Conservation (phyloP, 305 asterid genomes). For the Withania somnifera region DNA sequence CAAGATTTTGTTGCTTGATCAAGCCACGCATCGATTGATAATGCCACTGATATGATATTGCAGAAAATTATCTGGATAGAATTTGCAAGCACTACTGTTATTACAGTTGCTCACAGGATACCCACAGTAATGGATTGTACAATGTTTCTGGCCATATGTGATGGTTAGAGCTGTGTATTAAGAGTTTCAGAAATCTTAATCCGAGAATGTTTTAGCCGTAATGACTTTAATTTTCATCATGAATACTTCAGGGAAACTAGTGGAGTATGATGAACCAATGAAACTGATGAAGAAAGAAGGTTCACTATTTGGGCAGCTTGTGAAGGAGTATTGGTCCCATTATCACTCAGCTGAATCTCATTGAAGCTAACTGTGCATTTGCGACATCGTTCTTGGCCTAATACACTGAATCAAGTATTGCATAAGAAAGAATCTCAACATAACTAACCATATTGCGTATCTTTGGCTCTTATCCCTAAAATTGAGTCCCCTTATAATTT, state of each 20-base stretch:
- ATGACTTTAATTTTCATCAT: background rate
- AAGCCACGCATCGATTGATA: conserved; percentile 97
- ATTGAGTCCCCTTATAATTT: no score
- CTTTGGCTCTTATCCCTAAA: no score
- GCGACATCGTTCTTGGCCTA: background rate
- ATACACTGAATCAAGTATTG: no score
- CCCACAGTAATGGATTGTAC: conserved; percentile 95
- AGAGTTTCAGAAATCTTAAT: background rate
- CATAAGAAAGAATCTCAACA: no score
- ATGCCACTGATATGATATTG: conserved; percentile 68
- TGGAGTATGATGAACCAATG: conserved; percentile 84
- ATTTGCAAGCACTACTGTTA: conserved; percentile 62
- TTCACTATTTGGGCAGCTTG: conserved; percentile 74
- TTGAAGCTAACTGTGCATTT: conserved; percentile 4
- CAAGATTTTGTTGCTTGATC: conserved; percentile 78
- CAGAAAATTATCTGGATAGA: conserved; percentile 74
- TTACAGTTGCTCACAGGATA: conserved; percentile 85
- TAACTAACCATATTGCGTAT: no score
- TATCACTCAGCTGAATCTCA: conserved; percentile 34
- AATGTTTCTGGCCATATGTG: conserved; percentile 76
- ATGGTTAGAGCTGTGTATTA: conserved; percentile 35
- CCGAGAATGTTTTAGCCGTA: background rate
- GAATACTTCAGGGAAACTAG: conserved; percentile 47
- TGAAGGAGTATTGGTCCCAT: conserved; percentile 86
- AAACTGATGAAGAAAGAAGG: conserved; percentile 61